Evolutionary conservation across 306 rosid species (phyloP), one percentile per base, ranked within the genome.

Genomic region (Lathyrus oleraceus): DNA sequence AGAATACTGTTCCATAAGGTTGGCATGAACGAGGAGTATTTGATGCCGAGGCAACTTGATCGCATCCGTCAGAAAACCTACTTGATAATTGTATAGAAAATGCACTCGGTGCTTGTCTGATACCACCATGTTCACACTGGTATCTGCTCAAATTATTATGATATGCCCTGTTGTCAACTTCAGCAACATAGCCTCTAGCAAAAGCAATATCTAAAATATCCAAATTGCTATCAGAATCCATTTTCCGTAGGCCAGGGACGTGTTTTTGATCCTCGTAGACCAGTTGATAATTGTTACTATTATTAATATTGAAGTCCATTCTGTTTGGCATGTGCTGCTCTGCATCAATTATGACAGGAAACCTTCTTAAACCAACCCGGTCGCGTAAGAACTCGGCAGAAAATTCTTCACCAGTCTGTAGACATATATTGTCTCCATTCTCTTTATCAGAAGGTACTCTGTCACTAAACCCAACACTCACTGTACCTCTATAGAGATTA

Each of bases 371-470:
- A 52, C 81, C 82, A 65, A 73, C 74, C 63, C 89, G 92, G 39
- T 90, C 99, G 17, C 86, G 87, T 66, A 86, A 56, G 81, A 95
- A 95, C 54, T 91, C 86, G 0, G 87, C 44, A 14, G 99, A 85
- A 79, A 95, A 95, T 79, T 89, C 99, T 85, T 91, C 97, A 20
- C 97, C 99, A 0, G 99, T 95, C 79, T 86, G 95, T 47, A 44
- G 2, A 82, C 89, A 91, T 61, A 91, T 69, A 71, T 85, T 69
- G 64, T 78, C 76, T 51, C 1, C 82, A 72, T 76, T 68, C 51
- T 48, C 69, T 40, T 42, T 57, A 44, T 72, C 85, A 36, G 72
- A 74, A 69, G 73, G 49, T 15, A 60, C 49, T 71, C 32, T 72
- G 65, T 75, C 70, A 15, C 71, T 73, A 19, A 59, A 54, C 63